Evolutionary conservation across 208 protist genomes (phyloP).

Genomic region (Trypanosoma cruzi): DNA sequence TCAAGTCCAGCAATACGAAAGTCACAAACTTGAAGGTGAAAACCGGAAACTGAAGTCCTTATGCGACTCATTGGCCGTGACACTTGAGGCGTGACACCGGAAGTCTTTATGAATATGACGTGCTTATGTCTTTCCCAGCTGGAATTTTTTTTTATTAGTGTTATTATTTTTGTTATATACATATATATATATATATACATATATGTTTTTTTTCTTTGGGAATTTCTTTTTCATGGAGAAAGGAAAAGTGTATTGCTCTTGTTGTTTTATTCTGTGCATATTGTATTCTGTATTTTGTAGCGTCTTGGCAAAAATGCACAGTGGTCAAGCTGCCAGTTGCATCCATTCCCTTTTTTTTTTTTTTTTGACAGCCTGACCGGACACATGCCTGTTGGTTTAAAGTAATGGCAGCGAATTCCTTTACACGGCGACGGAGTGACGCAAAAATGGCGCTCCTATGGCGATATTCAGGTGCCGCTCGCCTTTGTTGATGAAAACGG

Average conservation of each 20-base stretch:
- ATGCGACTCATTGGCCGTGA: slow-evolving; percentile 66
- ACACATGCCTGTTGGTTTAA: no score
- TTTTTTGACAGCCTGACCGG: no score
- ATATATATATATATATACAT: no score
- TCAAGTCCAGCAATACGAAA: slow-evolving; percentile 66
- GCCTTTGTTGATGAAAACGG: no score
- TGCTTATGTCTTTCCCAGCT: neutral
- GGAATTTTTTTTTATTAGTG: no score
- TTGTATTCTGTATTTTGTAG: neutral
- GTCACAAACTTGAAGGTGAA: slow-evolving; percentile 61
- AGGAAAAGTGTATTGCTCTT: neutral
- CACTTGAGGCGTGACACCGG: slow-evolving; percentile 35
- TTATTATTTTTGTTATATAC: neutral
- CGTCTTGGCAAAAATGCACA: neutral
- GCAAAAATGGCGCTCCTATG: no score
- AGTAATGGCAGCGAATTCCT: no score
- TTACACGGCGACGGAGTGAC: no score
- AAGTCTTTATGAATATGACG: neutral
- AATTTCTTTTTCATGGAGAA: neutral
- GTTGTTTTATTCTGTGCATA: neutral
- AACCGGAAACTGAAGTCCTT: slow-evolving; percentile 64
- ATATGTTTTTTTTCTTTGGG: slow-evolving; percentile 2
- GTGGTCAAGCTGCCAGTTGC: neutral
- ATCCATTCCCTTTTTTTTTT: neutral
- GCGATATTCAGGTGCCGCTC: no score